Base-by-base conservation (phyloP, 2,329 filamentous ascomycete species). In the Pseudogymnoascus sp. region DNA sequence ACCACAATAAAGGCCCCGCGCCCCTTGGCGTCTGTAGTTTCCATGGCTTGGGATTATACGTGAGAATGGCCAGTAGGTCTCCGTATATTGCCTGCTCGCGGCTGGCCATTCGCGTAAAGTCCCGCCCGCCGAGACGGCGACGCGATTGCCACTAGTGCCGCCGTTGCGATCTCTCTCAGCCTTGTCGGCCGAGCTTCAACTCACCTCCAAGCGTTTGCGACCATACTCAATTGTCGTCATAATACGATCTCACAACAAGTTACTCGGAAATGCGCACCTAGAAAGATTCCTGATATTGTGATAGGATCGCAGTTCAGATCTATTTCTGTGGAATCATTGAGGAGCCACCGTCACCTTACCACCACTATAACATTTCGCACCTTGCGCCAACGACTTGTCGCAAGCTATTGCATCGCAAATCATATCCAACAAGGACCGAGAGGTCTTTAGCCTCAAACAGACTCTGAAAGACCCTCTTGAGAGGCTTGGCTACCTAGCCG, bases 1-100 rank as follows among this genome's bases (percentile, higher is more conserved):
- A 90, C 81, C 2, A 89, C 86, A 65, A 91, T 84, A 37, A 91
- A 79, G 63, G 82, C 81, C 35, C 88, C 88, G 62, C 83, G 46
- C 26, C 46, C 46, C 17, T 56, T 56, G 5, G 46, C 26, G 26
- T 33, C 46, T 56, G 29, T 19, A 5, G 4, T 19, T 33, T 33
- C 46, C 46, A 56, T 56, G 29, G 46, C 17, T 56, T 56, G 26
- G n/a, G 46, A 5, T 31, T 56, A 56, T 56, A 33, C 50, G 50
- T 56, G 50, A 33, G 50, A 11, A 3, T 33, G n/a, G n/a, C n/a
- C n/a, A 19, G 2, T 56, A 4, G 7, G 29, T 33, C 19, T 56
- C 50, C n/a, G 50, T 26, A n/a, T 19, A 13, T 19, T 56, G 31
- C 50, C 29, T 33, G 50, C 50, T 17, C n/a, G 10, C 17, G 50